Base-by-base conservation (phyloP, 2,329 filamentous ascomycete species). In the Trichoderma brevicompactum region DNA sequence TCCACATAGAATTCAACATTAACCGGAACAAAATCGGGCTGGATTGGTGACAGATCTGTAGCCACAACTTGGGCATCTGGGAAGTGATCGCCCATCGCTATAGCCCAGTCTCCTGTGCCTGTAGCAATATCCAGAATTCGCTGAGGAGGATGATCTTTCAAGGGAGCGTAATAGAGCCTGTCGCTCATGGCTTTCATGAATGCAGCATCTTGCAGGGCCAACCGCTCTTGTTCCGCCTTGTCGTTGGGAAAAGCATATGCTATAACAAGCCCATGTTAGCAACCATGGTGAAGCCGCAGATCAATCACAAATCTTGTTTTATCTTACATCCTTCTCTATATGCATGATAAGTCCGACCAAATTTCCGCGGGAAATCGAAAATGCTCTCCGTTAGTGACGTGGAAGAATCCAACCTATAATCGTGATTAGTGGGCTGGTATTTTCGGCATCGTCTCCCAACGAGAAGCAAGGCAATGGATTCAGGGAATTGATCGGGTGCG, bases 1-100 rank as follows among this genome's bases (percentile, higher is more conserved):
- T 92, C 89, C 52, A 94, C 83, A 67, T 87, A 87, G 69, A 94
- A 94, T 68, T 87, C 85, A 13, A 92, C 88, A 68, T 94, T 94
- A 17, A 85, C 83, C 0, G 91, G 90, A 0, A 92, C 88, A 54
- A 84, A 80, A 5, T 78, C 78, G 2, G 88, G 87, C 71, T 91
- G 89, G 32, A 90, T 87, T 1, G 88, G 87, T 1, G 87, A 90
- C 6, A 91, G 79, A 70, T 91, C 89, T 8, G 85, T 89, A 38
- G 87, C 89, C 55, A 83, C 82, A 36, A 91, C 81, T 67, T 82
- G 76, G 10, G 88, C 78, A 4, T 81, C 72, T 12, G 88, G 88
- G 66, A 88, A 90, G 55, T 79, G 72, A 69, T 87, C 85, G 70
- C 86, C 87, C 79, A 92, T 84, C 70, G 89, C 85, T 65, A 91